Evolutionary conservation across 2,329 filamentous ascomycete genomes (phyloP), one percentile per base, ranked within the genome.

Genomic region (Biscogniauxia mediterranea): DNA sequence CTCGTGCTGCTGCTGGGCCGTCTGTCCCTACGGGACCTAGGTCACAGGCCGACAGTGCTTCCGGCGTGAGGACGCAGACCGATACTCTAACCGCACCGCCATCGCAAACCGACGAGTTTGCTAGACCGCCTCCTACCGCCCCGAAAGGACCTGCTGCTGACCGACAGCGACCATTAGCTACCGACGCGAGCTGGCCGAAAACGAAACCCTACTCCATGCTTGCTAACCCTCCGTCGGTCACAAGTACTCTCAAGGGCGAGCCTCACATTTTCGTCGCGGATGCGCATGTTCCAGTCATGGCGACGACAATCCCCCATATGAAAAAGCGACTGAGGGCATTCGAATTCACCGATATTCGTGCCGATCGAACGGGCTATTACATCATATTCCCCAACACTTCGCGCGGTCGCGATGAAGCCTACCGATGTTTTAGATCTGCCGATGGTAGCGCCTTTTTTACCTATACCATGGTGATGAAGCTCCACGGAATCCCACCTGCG

Each of bases 221-320:
- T 8, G 79, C 91, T 26, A 91, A 93, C 73, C 80, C 83, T 38
- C 85, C 86, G 56, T 85, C 85, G 2, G 83, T 96, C 52, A 79
- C 90, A 21, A 79, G 84, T 38, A 87, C 88, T 65, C 85, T 97
- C 56, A 87, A 89, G 71, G 85, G 87, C 56, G 88, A 91, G 61
- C 95, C 95, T 0, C 97, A 97, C 73, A 88, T 98, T 46, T 97
- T 96, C 73, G 89, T 99, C 60, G 84, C 92, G n/a, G 86, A 91
- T 67, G 85, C 88, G 62, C 93, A 90, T 68, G 94, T 99, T 1
- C 95, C 95, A 1, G 90, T 96, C 13, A 86, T 97, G 71, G 83
- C 85, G 32, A 90, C 92, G 23, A 98, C 94, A 1, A 86, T 97
- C 59, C 87, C 90, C 3, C 95, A 99, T 78, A 84, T 99, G 79